Base-by-base conservation (phyloP, 2,329 filamentous ascomycete genomes). In the Aphanoascus verrucosus region DNA sequence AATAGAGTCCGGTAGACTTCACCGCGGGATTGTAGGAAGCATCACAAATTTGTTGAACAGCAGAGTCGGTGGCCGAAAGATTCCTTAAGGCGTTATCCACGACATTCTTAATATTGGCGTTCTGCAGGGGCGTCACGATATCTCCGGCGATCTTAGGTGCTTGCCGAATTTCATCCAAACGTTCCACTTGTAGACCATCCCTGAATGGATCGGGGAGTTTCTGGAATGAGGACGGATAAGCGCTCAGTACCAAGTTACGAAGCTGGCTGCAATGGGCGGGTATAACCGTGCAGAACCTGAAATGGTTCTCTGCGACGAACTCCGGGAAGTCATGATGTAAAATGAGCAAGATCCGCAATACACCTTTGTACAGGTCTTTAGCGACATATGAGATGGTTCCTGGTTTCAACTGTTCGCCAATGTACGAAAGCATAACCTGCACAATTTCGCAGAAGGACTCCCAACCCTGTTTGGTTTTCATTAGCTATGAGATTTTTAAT, bases 301-400 rank as follows among this genome's bases (percentile, higher is more conserved):
- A 82, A 65, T 94, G 87, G 67, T 94, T 88, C 61, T 90, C 87
- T 5, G 87, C 85, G 41, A 98, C 73, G 68, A 95, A 98, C 54
- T 96, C 89, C 0, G 91, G 86, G 69, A 88, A 97, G 67, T 98
- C 93, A 65, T 97, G 93, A 61, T 95, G 87, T 51, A 98, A 74
- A 50, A 94, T 79, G 34, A 94, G 74, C 52, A 97, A 73, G 56
- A 96, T 80, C 64, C 94, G 89, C 46, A 94, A 74, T 1, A 86
- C 81, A 7, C 85, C 88, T 56, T 88, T 84, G 67, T 95, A 96
- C 57, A 94, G 81, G 52, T 91, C 87, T 66, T 88, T 90, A 34
- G 84, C 81, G 49, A 86, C 77, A 34, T 81, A 75, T 2, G 83
- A 77, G 14, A 88, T 77, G 55, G 83, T 83, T 28, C 83, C 73